phyloP scores from a whole-genome alignment of 805 yeast species.

The Ogataea thermomethanolica region DNA sequence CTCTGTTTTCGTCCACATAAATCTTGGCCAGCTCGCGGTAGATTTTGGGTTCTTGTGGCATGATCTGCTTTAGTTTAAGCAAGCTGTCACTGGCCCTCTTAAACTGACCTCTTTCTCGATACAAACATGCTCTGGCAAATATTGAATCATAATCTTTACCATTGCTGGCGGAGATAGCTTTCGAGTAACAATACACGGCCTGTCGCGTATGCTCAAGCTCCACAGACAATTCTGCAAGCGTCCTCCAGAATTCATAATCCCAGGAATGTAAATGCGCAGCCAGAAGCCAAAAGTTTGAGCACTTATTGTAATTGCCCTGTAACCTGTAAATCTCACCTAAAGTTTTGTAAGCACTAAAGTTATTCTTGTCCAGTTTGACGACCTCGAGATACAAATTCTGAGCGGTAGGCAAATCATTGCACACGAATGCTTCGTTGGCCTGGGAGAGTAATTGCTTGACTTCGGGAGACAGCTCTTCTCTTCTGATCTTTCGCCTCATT shows the following conservation, averaged over 20 bases:
- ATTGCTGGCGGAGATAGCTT: constrained; percentile 48
- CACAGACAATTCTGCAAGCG: constrained; percentile 64
- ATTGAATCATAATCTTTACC: constrained; percentile 52
- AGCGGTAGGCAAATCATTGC: constrained; percentile 57
- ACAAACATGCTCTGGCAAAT: constrained; percentile 62
- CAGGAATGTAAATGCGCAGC: constrained; percentile 76
- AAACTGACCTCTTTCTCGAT: constrained; percentile 60
- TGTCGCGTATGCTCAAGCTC: constrained; percentile 68
- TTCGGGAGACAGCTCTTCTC: constrained; percentile 63
- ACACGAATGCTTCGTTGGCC: constrained; percentile 80
- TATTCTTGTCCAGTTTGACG: constrained; percentile 70
- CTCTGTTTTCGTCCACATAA: constrained; percentile 51
- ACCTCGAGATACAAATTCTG: constrained; percentile 61
- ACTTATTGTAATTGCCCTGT: constrained; percentile 63
- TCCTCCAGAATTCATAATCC: constrained; percentile 76
- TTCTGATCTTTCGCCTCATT: constrained; percentile 37
- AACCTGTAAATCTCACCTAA: constrained; percentile 77
- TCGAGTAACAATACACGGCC: constrained; percentile 73
- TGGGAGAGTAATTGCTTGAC: constrained; percentile 59
- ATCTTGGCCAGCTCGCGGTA: constrained; percentile 59
- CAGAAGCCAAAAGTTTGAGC: constrained; percentile 77
- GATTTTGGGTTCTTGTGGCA: constrained; percentile 59
- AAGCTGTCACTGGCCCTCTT: constrained; percentile 75
- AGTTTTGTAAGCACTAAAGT: constrained; percentile 81
- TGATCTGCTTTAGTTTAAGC: constrained; percentile 49